A percentile compares a stretch with the other conserved stretches of the same genome.
These are phyloP conservation scores for Ogataea methanolica DNA, from an alignment of 805 yeast species.

Conservation along the genomic window DNA sequence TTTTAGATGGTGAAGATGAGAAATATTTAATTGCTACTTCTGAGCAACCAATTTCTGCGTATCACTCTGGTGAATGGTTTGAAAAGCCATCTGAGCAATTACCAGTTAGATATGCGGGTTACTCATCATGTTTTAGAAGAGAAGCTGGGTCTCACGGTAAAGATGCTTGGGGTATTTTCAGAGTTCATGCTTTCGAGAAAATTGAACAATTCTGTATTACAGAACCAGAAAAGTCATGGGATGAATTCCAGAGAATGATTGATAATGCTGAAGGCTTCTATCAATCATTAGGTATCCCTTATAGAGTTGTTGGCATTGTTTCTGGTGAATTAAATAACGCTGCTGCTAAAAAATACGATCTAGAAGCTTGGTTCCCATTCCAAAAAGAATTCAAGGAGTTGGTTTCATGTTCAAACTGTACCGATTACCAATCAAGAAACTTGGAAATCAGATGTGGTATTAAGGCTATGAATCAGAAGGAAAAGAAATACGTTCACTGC, in stretches of 20 bases:
- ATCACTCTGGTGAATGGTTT: conserved; percentile 97
- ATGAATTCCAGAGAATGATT: conserved; percentile 95
- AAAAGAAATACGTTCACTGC: conserved; percentile 97
- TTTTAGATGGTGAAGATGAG: conserved; percentile 94
- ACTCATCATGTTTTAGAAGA: conserved; percentile 97
- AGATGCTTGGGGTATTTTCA: conserved; percentile 99
- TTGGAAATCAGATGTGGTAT: conserved; percentile 98
- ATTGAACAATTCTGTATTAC: conserved; percentile 94
- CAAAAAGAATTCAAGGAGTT: conserved; percentile 97
- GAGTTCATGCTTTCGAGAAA: conserved; percentile 98
- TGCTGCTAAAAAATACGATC: conserved; percentile 97
- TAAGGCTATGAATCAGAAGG: conserved; percentile 89
- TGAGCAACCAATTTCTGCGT: conserved; percentile 98
- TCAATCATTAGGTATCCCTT: conserved; percentile 86
- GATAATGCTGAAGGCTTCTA: conserved; percentile 87
- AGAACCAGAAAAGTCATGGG: conserved; percentile 98
- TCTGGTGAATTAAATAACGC: conserved; percentile 98
- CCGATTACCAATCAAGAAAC: conserved; percentile 98
- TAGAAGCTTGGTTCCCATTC: conserved; percentile 99
- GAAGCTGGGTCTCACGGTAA: conserved; percentile 99
- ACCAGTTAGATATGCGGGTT: conserved; percentile 96
- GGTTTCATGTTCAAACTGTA: conserved; percentile 98
- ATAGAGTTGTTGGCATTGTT: conserved; percentile 96
- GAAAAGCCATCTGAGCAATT: conserved; percentile 95
- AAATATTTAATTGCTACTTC: conserved; percentile 97